Percentiles rank a stretch among this genome's conserved stretches.
Conservation (phyloP, 2,329 filamentous ascomycete genomes). For the Blastomyces emzantsi region DNA sequence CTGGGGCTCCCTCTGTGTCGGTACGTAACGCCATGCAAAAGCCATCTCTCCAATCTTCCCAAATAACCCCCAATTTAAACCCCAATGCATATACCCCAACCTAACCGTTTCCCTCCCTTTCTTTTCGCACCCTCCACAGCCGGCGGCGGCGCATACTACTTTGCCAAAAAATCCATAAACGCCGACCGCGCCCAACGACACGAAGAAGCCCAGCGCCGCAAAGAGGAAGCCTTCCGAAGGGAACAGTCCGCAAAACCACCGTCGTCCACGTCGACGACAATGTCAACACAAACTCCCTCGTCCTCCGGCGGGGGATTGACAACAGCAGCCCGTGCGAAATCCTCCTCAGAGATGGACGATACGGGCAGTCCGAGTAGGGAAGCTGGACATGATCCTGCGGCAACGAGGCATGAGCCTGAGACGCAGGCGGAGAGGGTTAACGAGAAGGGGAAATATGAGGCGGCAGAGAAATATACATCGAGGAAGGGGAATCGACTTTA, state of each 20-base stretch:
- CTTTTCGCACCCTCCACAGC: constrained; percentile 43
- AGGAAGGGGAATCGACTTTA: constrained; percentile 79
- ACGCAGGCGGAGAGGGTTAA: constrained; percentile 56
- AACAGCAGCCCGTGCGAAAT: constrained; percentile 8
- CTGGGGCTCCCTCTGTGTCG: constrained; percentile 80
- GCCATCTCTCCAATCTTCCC: not conserved
- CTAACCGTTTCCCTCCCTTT: not conserved
- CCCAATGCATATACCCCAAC: not conserved
- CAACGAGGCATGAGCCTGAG: constrained; percentile 69
- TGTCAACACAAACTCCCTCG: constrained; percentile 15
- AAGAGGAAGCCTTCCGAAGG: constrained; percentile 18
- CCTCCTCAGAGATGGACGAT: constrained; percentile 38
- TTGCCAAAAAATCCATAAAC: constrained; percentile 91
- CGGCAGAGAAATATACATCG: constrained; percentile 62
- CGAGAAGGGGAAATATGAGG: constrained; percentile 89
- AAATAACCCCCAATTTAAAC: not conserved
- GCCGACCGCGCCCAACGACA: constrained; percentile 69
- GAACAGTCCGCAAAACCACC: constrained; percentile 17
- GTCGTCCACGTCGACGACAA: constrained; percentile 9
- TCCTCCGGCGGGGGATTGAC: constrained; percentile 8
- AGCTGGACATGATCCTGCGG: constrained; percentile 69
- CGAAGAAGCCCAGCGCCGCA: constrained; percentile 44
- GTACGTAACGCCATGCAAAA: constrained; percentile 42
- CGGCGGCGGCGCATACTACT: constrained; percentile 87
- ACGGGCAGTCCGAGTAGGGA: constrained; percentile 63